Evolutionary conservation across 1,284 basidiomycete genomes (phyloP), one percentile per base, ranked within the genome.

Genomic region (Neonothopanus nambi): DNA sequence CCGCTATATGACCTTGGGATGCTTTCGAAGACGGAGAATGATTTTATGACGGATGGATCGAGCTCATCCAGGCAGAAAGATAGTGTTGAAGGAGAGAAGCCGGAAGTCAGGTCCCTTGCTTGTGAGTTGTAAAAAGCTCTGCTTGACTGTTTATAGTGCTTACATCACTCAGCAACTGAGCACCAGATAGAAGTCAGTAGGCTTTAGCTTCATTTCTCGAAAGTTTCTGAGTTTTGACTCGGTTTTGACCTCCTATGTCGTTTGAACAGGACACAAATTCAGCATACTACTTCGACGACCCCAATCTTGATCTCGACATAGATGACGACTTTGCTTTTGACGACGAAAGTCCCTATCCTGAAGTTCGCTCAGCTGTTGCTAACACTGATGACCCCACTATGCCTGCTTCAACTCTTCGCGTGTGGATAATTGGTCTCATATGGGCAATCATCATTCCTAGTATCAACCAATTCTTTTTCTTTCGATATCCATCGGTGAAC

Each of bases 331-430:
- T 66, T 43, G 61, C 53, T 9, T 69, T 68, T 28, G 74, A 77
- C 54, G 78, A 81, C 57, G 79, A 81, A 51, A 80, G 76, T 48
- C 82, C 82, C 12, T 85, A 84, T 61, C 80, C 81, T 7, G 81
- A 84, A 60, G 83, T 85, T 18, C 77, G 83, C 26, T 81, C 81
- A 30, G 79, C 79, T 21, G 82, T 84, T 18, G 75, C 78, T 36
- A 79, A 81, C 59, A 76, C 73, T 15, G 82, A 85, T 60, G 81
- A 84, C 61, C 72, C 73, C 17, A 65, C 70, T 39, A 79, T 83
- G 77, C 81, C 81, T 4, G 71, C 68, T n/a, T 69, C 73, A 12
- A 84, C 82, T 5, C 61, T 84, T 55, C 75, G 83, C 26, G 72
- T 78, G 15, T 84, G 81, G 81, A 59, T 77, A 39, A 70, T 84